A percentile compares a stretch with the other conserved stretches of the same genome.
These are phyloP conservation scores for Xerocomus nothofagi DNA, from an alignment of 1,284 basidiomycete genomes.

Conservation along the genomic window DNA sequence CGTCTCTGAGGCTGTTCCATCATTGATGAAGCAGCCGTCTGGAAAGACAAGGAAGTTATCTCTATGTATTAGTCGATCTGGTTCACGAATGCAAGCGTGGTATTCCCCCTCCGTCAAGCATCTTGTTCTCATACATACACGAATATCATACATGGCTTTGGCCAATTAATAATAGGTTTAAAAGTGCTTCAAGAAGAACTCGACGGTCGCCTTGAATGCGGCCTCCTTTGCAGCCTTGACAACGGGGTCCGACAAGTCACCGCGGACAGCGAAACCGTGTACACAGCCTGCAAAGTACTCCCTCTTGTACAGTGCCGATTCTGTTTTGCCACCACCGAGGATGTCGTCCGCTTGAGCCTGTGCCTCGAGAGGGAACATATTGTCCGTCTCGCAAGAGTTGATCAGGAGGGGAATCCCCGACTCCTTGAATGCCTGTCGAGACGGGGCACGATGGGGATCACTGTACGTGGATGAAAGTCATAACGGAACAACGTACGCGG, in stretches of 20 bases:
- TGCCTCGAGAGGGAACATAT: slow-evolving; percentile 32
- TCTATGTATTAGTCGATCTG: too few species aligned
- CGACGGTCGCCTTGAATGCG: slow-evolving; percentile 53
- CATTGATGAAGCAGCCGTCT: slow-evolving; percentile 46
- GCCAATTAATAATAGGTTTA: slow-evolving; percentile 13
- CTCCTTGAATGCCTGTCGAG: slow-evolving; percentile 31
- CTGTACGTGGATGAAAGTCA: too few species aligned
- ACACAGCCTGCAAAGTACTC: slow-evolving; percentile 44
- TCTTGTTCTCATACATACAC: not conserved
- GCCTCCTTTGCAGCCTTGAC: slow-evolving; percentile 65
- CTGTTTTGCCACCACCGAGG: slow-evolving; percentile 40
- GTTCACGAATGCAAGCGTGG: not conserved
- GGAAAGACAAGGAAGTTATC: too few species aligned
- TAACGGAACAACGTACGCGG: slow-evolving; percentile 7
- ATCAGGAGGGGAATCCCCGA: slow-evolving; percentile 43
- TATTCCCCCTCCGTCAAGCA: not conserved
- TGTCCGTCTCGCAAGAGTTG: slow-evolving; percentile 43
- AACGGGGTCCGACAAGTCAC: slow-evolving; percentile 37
- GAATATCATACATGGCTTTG: slow-evolving; percentile 1
- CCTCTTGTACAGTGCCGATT: slow-evolving; percentile 44
- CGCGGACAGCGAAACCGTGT: slow-evolving; percentile 56
- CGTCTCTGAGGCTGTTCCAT: slow-evolving; percentile 79
- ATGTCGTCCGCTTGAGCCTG: slow-evolving; percentile 40
- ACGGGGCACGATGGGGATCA: not conserved
- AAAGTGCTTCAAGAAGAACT: slow-evolving; percentile 47